phyloP scores from a whole-genome alignment of 2,329 filamentous ascomycete species.

The Cadophora sp. region DNA sequence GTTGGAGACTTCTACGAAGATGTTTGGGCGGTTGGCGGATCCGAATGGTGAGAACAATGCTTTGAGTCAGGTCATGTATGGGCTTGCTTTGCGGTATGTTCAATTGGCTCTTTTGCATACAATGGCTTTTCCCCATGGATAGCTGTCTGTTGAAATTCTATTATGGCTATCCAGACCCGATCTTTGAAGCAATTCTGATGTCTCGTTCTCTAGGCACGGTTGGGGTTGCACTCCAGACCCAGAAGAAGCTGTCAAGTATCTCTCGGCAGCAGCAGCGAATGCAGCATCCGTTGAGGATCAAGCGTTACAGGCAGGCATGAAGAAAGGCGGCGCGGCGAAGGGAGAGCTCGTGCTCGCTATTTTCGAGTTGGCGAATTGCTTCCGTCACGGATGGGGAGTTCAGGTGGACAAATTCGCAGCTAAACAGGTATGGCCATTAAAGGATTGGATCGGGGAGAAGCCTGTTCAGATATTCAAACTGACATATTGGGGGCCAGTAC shows the following conservation, averaged over 20 bases:
- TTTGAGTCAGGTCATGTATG: conserved; percentile 93
- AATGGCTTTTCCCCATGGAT: neutral
- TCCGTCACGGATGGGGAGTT: conserved; percentile 94
- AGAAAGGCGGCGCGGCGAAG: conserved; percentile 93
- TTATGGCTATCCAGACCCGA: conserved; percentile 3
- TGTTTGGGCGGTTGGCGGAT: conserved; percentile 86
- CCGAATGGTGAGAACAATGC: conserved; percentile 88
- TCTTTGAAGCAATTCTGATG: conserved; percentile 31
- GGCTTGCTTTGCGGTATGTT: conserved; percentile 82
- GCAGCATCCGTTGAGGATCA: conserved; percentile 85
- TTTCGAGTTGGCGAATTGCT: conserved; percentile 91
- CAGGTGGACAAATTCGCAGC: conserved; percentile 86
- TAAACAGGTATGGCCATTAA: conserved; percentile 61
- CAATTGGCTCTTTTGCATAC: conserved; percentile 32
- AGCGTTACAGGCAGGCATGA: conserved; percentile 85
- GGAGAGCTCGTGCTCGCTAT: conserved; percentile 96
- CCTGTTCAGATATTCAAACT: conserved; percentile 33
- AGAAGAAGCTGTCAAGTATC: conserved; percentile 78
- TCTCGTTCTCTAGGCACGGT: conserved; percentile 69
- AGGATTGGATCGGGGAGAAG: conserved; percentile 38
- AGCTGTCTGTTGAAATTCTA: neutral
- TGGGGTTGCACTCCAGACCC: conserved; percentile 85
- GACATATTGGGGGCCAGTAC: conserved; percentile 66
- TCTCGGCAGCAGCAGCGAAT: conserved; percentile 88
- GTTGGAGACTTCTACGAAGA: conserved; percentile 77